Base-by-base conservation (phyloP, 106 monocot genomes). In the Xerophyta viscosa region DNA sequence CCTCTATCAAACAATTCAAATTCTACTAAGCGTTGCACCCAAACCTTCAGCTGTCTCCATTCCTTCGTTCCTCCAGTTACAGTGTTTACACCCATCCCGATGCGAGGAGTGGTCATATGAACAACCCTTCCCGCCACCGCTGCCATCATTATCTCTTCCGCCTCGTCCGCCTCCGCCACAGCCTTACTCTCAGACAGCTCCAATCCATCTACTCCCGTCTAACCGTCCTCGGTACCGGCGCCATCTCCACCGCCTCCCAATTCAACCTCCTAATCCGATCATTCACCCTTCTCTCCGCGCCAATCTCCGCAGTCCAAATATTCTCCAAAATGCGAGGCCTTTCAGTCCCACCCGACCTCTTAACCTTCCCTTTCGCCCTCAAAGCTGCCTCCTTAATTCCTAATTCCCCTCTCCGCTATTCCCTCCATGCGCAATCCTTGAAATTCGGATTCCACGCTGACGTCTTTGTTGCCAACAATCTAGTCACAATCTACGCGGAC, bases 301-400 rank as follows among this genome's bases (percentile, higher is more conserved):
- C 64, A 14, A n/a, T 37, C 47, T 31, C 43, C 45, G 31, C 67
- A 27, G 46, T 70, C 51, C 52, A 51, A 63, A 44, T 70, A 59
- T 57, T 60, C 57, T 19, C 42, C 45, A 36, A 29, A 55, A 50
- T 74, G 57, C 74, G 57, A 41, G 60, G 64, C 71, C 36, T 37
- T 37, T 36, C 56, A 58, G 52, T 75, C 9, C 54, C 59, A 3
- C 84, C 75, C 33, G 61, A 75, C 64, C 27, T 29, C 51, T 79
- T 71, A 66, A 65, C 84, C 24, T 71, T 79, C 68, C 79, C 78
- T n/a, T 75, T 75, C 61, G 57, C 57, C 52, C 46, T 79, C 56
- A 53, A 52, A 5, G 64, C 77, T 30, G 46, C 24, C 66, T n/a
- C 68, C 52, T 51, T 20, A 37, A 43, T 72, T 37, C 23, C 58